A percentile compares a stretch with the other conserved stretches of the same genome.
phyloP scores from a whole-genome alignment of 2,329 filamentous ascomycete species.

The Microsporum ferrugineum region DNA sequence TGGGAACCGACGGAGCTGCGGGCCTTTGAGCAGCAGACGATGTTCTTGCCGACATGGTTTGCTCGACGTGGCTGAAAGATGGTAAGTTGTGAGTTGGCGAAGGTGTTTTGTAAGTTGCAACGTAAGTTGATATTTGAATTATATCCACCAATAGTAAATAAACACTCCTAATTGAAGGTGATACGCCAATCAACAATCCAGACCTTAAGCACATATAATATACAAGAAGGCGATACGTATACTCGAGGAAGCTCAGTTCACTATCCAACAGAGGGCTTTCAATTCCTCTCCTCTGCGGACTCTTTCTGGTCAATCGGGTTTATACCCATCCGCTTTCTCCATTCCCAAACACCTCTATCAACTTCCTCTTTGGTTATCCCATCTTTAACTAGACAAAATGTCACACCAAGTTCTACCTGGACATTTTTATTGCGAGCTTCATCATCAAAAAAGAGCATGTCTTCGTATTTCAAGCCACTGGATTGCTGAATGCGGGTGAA shows the following conservation, averaged over 20 bases:
- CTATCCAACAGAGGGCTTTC: background rate
- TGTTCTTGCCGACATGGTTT: constrained; percentile 17
- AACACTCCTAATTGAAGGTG: too few species aligned
- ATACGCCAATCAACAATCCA: too few species aligned
- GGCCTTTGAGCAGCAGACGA: constrained; percentile 15
- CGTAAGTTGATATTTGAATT: background rate
- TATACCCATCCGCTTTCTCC: constrained; percentile 60
- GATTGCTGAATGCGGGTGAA: constrained; percentile 62
- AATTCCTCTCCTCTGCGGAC: constrained; percentile 10
- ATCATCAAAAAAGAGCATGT: constrained; percentile 96
- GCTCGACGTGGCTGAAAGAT: background rate
- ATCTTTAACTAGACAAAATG: constrained; percentile 70
- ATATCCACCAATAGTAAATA: background rate
- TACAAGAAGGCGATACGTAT: background rate
- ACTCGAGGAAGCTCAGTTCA: background rate
- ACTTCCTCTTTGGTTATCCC: constrained; percentile 67
- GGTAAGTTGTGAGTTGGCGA: background rate
- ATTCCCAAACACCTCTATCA: constrained; percentile 66
- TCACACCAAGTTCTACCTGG: constrained; percentile 59
- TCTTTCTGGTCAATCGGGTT: constrained; percentile 16
- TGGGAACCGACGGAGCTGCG: constrained; percentile 10
- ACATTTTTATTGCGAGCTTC: constrained; percentile 80
- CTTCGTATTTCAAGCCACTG: constrained; percentile 59
- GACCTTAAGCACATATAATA: background rate
- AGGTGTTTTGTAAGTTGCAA: background rate